Conservation (phyloP, 1,139 yeast genomes). For the Kodamaea alishanica region DNA sequence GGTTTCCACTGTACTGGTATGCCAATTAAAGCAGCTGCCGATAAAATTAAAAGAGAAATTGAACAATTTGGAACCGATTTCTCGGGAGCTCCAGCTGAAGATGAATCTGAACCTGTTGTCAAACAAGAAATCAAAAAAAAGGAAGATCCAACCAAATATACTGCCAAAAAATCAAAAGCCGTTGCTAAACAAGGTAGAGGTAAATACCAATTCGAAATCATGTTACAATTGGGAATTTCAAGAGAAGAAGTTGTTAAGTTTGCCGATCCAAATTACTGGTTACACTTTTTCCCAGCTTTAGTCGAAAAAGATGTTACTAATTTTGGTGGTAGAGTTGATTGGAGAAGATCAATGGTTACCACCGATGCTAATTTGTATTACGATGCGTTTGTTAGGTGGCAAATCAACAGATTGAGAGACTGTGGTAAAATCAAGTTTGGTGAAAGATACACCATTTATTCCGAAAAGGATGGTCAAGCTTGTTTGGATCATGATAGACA, state of each 20-base stretch:
- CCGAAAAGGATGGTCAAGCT: slow-evolving; percentile 97
- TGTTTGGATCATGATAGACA: slow-evolving; percentile 99
- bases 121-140: slow-evolving; percentile 38
- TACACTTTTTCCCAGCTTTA: slow-evolving; percentile 85
- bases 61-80: slow-evolving; percentile 87
- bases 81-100: slow-evolving; percentile 59
- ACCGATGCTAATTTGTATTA: slow-evolving; percentile 94
- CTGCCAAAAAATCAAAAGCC: slow-evolving; percentile 89
- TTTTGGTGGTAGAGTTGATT: slow-evolving; percentile 93
- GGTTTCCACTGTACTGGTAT: slow-evolving; percentile 99
- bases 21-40: slow-evolving; percentile 98
- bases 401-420: slow-evolving; percentile 82
- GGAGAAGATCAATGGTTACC: slow-evolving; percentile 96
- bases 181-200: slow-evolving; percentile 91
- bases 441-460: slow-evolving; percentile 94
- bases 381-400: slow-evolving; percentile 96
- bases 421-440: slow-evolving; percentile 94
- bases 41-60: slow-evolving; percentile 86
- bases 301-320: slow-evolving; percentile 75
- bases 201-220: slow-evolving; percentile 92
- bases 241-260: slow-evolving; percentile 79
- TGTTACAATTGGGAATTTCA: slow-evolving; percentile 88
- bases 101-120: slow-evolving; percentile 44
- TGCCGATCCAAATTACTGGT: slow-evolving; percentile 89
- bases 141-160: slow-evolving; percentile 85